A percentile compares a stretch with the other conserved stretches of the same genome.
These are phyloP conservation scores for Clavariopsis aquatica DNA, from an alignment of 495 filamentous ascomycete genomes.

Conservation along the genomic window DNA sequence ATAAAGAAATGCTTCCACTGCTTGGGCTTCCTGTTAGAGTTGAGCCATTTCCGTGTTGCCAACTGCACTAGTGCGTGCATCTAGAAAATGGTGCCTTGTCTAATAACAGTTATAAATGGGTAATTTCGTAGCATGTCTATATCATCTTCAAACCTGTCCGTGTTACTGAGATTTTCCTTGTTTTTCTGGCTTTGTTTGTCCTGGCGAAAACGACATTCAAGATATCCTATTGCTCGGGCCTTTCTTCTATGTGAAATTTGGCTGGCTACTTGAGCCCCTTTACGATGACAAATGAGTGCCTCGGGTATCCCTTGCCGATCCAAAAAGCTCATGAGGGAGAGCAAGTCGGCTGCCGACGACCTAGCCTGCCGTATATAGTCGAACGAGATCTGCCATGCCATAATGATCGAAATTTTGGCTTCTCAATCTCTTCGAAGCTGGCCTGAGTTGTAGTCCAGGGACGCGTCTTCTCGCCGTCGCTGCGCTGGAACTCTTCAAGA, in stretches of 20 bases:
- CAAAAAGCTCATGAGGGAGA: constrained; percentile 40
- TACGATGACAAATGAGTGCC: too few species aligned
- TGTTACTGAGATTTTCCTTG: too few species aligned
- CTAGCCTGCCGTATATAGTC: constrained; percentile 44
- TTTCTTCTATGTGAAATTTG: too few species aligned
- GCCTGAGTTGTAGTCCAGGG: constrained; percentile 45
- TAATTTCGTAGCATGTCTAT: constrained; percentile 11
- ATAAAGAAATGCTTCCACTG: constrained; percentile 47
- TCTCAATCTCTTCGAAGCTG: constrained; percentile 48
- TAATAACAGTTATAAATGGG: constrained; percentile 30
- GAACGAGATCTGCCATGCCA: constrained; percentile 55
- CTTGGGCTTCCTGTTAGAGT: constrained; percentile 44
- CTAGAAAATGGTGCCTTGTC: constrained; percentile 41
- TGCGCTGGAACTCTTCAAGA: constrained; percentile 45
- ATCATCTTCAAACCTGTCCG: constrained; percentile 15
- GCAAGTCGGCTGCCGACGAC: constrained; percentile 31
- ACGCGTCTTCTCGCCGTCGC: constrained; percentile 44
- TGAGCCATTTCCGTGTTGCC: constrained; percentile 49
- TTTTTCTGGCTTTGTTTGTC: too few species aligned
- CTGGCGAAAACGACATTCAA: too few species aligned
- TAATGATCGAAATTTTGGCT: constrained; percentile 43
- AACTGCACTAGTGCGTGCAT: constrained; percentile 56
- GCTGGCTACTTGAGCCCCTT: too few species aligned
- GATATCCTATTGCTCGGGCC: too few species aligned
- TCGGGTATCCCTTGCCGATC: constrained; percentile 36